Conservation (phyloP, 345 rosid species). For the Passiflora organensis region DNA sequence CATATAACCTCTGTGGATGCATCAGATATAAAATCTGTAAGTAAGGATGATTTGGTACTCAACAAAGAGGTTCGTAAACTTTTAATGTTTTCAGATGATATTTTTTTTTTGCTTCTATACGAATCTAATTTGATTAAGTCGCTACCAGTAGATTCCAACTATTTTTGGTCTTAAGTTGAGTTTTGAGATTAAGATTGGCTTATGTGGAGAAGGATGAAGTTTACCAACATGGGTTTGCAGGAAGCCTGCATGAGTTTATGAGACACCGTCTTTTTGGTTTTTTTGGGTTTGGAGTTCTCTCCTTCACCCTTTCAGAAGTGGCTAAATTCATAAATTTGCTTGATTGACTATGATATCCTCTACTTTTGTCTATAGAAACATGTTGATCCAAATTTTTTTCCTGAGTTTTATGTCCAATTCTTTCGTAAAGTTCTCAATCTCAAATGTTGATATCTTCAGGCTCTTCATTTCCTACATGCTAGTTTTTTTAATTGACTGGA, state of each 20-base stretch:
- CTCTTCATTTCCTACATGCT: not conserved
- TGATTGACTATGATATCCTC: no score
- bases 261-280: not conserved
- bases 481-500: constrained; percentile 4
- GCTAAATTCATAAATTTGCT: no score
- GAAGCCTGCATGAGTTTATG: not conserved
- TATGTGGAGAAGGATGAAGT: not conserved
- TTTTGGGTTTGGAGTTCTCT: not conserved
- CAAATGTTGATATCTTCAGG: not conserved
- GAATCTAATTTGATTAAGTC: no score
- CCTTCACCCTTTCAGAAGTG: no score
- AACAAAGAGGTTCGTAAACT: constrained; percentile 47
- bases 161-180: not conserved
- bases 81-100: not conserved
- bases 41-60: constrained; percentile 31
- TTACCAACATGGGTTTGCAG: not conserved
- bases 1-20: constrained; percentile 24
- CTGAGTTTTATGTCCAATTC: not conserved
- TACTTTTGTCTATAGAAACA: no score
- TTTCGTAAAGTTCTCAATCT: not conserved
- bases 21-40: constrained; percentile 33
- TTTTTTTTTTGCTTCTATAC: not conserved
- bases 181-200: not conserved
- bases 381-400: no score
- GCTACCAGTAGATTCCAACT: no score